These are phyloP conservation scores for Ophiocytium majus DNA, from an alignment of 352 stramenopile genomes.

Conservation along the genomic window DNA sequence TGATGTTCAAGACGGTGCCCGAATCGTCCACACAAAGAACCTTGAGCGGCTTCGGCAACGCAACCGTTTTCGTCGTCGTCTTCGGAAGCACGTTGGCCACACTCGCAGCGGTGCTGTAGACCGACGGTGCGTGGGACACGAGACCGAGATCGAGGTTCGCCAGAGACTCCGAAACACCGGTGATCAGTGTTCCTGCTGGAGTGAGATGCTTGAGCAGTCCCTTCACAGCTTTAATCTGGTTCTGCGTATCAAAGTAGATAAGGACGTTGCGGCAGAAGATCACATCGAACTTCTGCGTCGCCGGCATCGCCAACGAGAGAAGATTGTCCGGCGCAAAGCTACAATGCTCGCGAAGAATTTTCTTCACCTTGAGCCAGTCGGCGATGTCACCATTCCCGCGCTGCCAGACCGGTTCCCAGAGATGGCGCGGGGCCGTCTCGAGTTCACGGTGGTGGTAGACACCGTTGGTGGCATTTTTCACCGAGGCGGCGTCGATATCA, in stretches of 20 bases:
- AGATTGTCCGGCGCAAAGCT: constrained; percentile 2
- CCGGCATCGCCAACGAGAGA: not conserved
- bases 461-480: constrained; percentile 1
- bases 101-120: not conserved
- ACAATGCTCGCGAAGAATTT: constrained; percentile 2
- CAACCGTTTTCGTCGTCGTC: not conserved
- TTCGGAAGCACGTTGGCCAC: not conserved
- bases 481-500: not conserved
- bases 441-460: constrained; percentile 3
- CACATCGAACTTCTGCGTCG: not conserved
- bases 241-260: constrained; percentile 6
- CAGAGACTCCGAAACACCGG: constrained; percentile 8
- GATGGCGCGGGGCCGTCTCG: not conserved
- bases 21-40: constrained; percentile 7
- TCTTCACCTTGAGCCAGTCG: constrained; percentile 1
- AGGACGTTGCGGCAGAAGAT: constrained; percentile 7
- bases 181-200: not conserved
- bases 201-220: not conserved
- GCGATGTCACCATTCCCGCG: not conserved
- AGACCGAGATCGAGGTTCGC: not conserved
- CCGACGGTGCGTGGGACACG: not conserved
- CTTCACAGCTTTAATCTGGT: not conserved
- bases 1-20: not conserved
- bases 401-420: constrained; percentile 1
- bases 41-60: not conserved